Conservation (phyloP, 805 yeast species). For the Grigorovia transvaalensis region DNA sequence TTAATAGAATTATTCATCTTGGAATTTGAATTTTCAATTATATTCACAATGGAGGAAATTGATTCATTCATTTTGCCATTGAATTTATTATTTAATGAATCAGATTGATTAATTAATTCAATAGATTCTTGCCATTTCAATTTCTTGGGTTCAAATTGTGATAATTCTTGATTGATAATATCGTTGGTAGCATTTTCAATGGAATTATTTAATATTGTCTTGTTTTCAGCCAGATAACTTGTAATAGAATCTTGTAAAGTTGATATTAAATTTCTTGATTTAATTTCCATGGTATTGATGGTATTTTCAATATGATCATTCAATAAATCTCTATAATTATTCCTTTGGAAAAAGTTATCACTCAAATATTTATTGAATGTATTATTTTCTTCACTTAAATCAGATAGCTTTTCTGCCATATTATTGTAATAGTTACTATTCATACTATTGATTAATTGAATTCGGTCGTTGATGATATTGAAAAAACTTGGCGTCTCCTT, state of each 20-base stretch:
- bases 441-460: conserved; percentile 11
- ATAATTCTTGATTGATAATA: conserved; percentile 23
- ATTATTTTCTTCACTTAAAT: conserved; percentile 25
- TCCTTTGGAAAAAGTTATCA: conserved; percentile 22
- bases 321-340: conserved; percentile 12
- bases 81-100: conserved; percentile 21
- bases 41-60: conserved; percentile 12
- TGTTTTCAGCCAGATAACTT: conserved; percentile 17
- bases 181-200: conserved; percentile 20
- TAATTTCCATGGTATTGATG: conserved; percentile 16
- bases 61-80: conserved; percentile 12
- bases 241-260: conserved; percentile 16
- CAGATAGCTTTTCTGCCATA: conserved; percentile 21
- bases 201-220: conserved; percentile 16
- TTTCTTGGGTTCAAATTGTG: conserved; percentile 21
- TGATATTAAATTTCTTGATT: conserved; percentile 15
- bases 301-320: conserved; percentile 8
- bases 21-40: conserved; percentile 11
- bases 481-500: conserved; percentile 18
- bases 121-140: conserved; percentile 24
- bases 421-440: conserved; percentile 11
- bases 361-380: conserved; percentile 23
- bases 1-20: conserved; percentile 12
- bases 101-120: conserved; percentile 25
- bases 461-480: conserved; percentile 11